Percentiles rank a stretch among this genome's conserved stretches.
phyloP scores from a whole-genome alignment of 2,329 filamentous ascomycete species.

The Rhinocladiella mackenziei region DNA sequence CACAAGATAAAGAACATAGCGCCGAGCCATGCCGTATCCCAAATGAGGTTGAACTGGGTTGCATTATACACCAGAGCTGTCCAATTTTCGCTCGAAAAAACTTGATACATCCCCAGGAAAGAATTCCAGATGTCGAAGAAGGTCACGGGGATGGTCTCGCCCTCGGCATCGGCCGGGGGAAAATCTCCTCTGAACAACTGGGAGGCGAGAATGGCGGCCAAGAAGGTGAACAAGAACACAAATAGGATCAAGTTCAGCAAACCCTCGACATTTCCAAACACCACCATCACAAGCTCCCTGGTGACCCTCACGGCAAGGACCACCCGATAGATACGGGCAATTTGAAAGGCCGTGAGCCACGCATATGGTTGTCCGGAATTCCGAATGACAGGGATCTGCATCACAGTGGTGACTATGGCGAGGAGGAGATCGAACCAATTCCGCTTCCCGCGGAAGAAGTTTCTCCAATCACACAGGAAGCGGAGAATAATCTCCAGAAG shows the following conservation, averaged over 20 bases:
- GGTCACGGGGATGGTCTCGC: constrained; percentile 63
- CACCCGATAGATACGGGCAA: constrained; percentile 84
- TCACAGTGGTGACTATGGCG: constrained; percentile 75
- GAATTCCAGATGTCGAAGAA: constrained; percentile 93
- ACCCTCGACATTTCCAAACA: constrained; percentile 87
- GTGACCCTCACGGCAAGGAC: constrained; percentile 87
- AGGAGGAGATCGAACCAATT: constrained; percentile 80
- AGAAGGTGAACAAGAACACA: constrained; percentile 90
- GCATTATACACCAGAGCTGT: constrained; percentile 80
- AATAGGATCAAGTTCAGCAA: constrained; percentile 93
- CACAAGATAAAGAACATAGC: constrained; percentile 87
- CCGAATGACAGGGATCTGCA: constrained; percentile 77
- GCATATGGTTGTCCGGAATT: constrained; percentile 68
- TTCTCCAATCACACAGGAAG: constrained; percentile 72
- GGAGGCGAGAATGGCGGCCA: constrained; percentile 86
- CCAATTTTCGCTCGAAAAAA: constrained; percentile 96
- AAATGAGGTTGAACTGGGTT: constrained; percentile 62
- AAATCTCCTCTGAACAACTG: constrained; percentile 90
- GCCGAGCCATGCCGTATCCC: constrained; percentile 83
- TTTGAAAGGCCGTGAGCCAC: constrained; percentile 90
- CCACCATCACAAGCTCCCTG: constrained; percentile 75
- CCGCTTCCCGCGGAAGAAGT: constrained; percentile 67
- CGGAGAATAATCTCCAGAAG: constrained; percentile 78
- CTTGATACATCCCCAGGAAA: constrained; percentile 96
- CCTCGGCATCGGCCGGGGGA: constrained; percentile 58